Evolutionary conservation across 169 alveolate species (phyloP), one percentile per base, ranked within the genome.

Genomic region (Perkinsus olseni): DNA sequence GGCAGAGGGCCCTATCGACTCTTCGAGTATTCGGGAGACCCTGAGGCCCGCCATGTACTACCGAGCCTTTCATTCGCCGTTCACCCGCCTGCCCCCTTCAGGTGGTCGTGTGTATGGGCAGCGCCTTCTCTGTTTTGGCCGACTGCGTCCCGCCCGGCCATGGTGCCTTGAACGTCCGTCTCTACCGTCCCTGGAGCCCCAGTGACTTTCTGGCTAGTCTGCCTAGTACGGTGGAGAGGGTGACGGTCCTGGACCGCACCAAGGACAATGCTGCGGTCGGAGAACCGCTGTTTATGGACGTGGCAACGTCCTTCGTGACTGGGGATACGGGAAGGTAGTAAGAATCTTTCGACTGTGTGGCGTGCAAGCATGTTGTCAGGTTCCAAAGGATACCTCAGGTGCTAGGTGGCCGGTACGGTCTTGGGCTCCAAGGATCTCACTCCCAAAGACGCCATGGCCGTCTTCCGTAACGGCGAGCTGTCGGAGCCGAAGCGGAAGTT

Each of bases 161-260:
- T 17, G 96, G 96, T 17, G 82, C 94, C 94, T 92, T 95, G 74
- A 95, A 94, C 31, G 96, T 95, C 38, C 95, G 95, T 82, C 95
- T 95, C 92, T 95, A 93, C 93, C 94, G 96, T 74, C 96, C 96
- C 20, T 95, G 96, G 96, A 93, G 95, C 90, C 93, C 93, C 51
- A 92, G 93, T 38, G 95, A 93, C 91, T 94, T 95, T 94, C 39
- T 94, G 40, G 94, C 94, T 6, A 93, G 93, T 28, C 50, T 95
- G 51, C 96, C 96, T 8, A 74, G 62, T 74, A 93, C 95, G n/a
- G 93, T 91, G 39, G 48, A 92, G 91, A 91, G 96, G 39, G 94
- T 95, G 74, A 93, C 96, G 4, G 96, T 95, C 17, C 92, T 95
- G 91, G 95, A 95, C 92, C 93, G 95, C 93, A 93, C 94, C 92